phyloP scores from a whole-genome alignment of 192 early-diverging fungal species.

The Backusella luteola region DNA sequence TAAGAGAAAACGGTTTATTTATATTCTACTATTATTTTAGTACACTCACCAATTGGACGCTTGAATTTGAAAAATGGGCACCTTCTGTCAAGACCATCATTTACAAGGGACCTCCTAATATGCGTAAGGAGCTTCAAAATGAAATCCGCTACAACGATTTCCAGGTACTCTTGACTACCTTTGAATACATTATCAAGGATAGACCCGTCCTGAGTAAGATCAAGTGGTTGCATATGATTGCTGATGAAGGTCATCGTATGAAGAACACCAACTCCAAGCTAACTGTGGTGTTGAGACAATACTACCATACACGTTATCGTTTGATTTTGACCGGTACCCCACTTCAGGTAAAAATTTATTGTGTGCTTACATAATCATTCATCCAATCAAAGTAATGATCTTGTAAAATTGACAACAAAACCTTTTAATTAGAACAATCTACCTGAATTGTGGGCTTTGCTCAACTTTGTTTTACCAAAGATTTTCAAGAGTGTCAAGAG shows the following conservation, averaged over 20 bases:
- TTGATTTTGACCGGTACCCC: slow-evolving; percentile 98
- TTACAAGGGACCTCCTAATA: slow-evolving; percentile 85
- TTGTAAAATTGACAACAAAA: neutral
- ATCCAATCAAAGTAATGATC: too few relatives aligned
- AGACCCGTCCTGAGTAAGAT: slow-evolving; percentile 81
- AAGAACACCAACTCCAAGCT: slow-evolving; percentile 93
- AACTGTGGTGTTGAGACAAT: slow-evolving; percentile 80
- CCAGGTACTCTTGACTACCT: slow-evolving; percentile 96
- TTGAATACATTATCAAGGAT: slow-evolving; percentile 96
- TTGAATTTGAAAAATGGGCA: slow-evolving; percentile 99
- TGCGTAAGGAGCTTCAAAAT: slow-evolving; percentile 68
- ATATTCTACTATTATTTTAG: slow-evolving; percentile 20
- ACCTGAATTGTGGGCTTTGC: slow-evolving; percentile 92
- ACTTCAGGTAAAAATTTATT: slow-evolving; percentile 63
- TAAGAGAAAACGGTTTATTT: neutral
- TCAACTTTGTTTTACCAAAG: slow-evolving; percentile 95
- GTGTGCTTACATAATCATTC: neutral
- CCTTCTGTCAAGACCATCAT: slow-evolving; percentile 85
- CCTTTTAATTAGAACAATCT: slow-evolving; percentile 77
- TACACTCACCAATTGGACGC: slow-evolving; percentile 94
- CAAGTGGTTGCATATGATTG: slow-evolving; percentile 98
- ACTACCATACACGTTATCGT: slow-evolving; percentile 87
- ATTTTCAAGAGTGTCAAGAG: slow-evolving; percentile 96
- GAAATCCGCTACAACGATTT: slow-evolving; percentile 78
- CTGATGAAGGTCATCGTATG: slow-evolving; percentile 99